Evolutionary conservation across 345 rosid genomes (phyloP).

Genomic region (Brassica napus): Da-Ae NC_063447.1:62403501-62404000

Average conservation of each 20-base stretch:
- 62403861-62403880: neutral
- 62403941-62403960: conserved; percentile 1
- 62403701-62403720: neutral
- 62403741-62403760: neutral
- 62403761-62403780: neutral
- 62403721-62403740: neutral
- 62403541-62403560: conserved; percentile 34
- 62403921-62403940: conserved; percentile 14
- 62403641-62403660: conserved; percentile 29
- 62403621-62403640: neutral
- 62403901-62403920: conserved; percentile 18
- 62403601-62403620: conserved; percentile 27
- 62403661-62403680: neutral
- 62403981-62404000: neutral
- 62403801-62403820: neutral
- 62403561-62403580: conserved; percentile 27
- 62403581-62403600: neutral
- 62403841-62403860: neutral
- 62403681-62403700: neutral
- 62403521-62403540: conserved; percentile 35
- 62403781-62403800: too few relatives aligned
- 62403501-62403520: conserved; percentile 23
- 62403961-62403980: conserved; percentile 1
- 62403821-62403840: neutral
- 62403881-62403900: neutral